Percentiles rank a stretch among this genome's conserved stretches.
These are phyloP conservation scores for Fibroporia radiculosa DNA, from an alignment of 768 basidiomycete genomes.

Conservation along the genomic window DNA sequence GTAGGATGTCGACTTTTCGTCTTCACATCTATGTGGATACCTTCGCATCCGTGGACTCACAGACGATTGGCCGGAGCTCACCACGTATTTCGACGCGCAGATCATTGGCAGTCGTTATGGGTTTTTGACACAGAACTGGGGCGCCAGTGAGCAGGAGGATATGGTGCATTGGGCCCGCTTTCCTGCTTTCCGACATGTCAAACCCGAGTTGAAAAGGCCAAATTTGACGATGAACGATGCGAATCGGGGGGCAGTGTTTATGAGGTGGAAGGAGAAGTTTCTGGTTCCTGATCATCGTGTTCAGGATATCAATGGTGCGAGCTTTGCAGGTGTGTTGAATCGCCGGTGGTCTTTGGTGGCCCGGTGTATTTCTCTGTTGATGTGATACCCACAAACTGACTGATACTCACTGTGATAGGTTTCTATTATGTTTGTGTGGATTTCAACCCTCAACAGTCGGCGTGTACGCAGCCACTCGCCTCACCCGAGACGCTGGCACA, in stretches of 20 bases:
- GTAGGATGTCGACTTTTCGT: constrained; percentile 84
- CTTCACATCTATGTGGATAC: constrained; percentile 85
- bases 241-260: constrained; percentile 79
- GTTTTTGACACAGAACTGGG: constrained; percentile 87
- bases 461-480: constrained; percentile 7
- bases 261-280: constrained; percentile 97
- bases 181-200: constrained; percentile 80
- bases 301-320: constrained; percentile 90
- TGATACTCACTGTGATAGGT: constrained; percentile 34
- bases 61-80: constrained; percentile 91
- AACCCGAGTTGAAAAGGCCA: constrained; percentile 71
- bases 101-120: constrained; percentile 89
- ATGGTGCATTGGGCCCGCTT: constrained; percentile 93
- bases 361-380: neutral
- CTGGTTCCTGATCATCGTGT: constrained; percentile 93
- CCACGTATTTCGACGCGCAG: constrained; percentile 95
- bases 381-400: neutral
- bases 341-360: constrained; percentile 2
- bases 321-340: constrained; percentile 73
- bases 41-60: constrained; percentile 90
- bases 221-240: constrained; percentile 67
- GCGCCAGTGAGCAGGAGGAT: constrained; percentile 86
- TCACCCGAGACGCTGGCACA: constrained; percentile 9
- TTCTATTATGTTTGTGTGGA: constrained; percentile 97
- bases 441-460: constrained; percentile 57